phyloP scores from a whole-genome alignment of 768 basidiomycete genomes.

The Xanthoconium stramineum region DNA sequence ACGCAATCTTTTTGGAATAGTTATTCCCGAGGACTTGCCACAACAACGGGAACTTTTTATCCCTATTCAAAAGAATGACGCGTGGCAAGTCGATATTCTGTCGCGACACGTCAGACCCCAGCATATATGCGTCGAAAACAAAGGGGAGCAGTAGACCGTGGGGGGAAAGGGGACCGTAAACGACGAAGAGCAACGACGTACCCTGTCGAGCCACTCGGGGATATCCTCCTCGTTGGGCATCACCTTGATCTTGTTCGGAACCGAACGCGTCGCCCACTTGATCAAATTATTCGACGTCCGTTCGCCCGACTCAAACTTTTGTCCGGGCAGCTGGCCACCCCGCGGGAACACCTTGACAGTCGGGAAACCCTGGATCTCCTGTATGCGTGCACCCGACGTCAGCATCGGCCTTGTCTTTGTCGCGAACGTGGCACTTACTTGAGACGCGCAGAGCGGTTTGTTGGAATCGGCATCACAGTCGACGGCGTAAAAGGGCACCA shows the following conservation, averaged over 20 bases:
- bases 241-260: constrained; percentile 70
- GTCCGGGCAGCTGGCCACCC: constrained; percentile 58
- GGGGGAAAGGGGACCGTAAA: no score
- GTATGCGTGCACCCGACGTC: neutral
- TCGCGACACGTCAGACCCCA: neutral
- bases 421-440: constrained; percentile 37
- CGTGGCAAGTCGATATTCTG: constrained; percentile 46
- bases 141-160: neutral
- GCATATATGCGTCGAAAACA: neutral
- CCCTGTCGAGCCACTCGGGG: constrained; percentile 65
- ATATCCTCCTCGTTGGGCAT: constrained; percentile 57
- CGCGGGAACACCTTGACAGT: constrained; percentile 91
- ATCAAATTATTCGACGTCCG: constrained; percentile 71
- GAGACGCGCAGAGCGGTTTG: constrained; percentile 77
- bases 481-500: constrained; percentile 88
- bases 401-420: neutral
- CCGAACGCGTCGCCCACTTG: constrained; percentile 69
- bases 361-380: constrained; percentile 88
- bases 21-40: constrained; percentile 81
- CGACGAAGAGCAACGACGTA: constrained; percentile 30
- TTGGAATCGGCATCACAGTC: constrained; percentile 86
- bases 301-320: constrained; percentile 64
- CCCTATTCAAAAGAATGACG: constrained; percentile 70
- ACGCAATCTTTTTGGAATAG: constrained; percentile 58
- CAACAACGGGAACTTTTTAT: constrained; percentile 70